Conservation (phyloP, 805 yeast genomes). For the Metschnikowia reukaufii region DNA sequence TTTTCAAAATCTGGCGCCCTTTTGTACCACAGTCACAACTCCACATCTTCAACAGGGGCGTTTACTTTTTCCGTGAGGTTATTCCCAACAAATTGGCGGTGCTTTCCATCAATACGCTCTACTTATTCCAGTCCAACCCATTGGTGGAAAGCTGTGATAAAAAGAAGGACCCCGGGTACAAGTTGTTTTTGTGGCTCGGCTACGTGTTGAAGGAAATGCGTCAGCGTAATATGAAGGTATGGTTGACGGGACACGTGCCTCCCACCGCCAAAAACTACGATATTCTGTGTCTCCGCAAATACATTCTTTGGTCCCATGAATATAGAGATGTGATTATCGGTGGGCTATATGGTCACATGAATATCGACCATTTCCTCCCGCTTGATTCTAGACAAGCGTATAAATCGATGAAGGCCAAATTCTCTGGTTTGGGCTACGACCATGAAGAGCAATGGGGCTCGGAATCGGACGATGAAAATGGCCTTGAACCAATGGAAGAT, state of each 20-base stretch:
- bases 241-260: conserved; percentile 89
- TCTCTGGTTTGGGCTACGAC: conserved; percentile 16
- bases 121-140: conserved; percentile 74
- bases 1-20: conserved; percentile 69
- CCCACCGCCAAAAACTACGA: conserved; percentile 80
- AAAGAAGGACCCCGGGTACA: conserved; percentile 76
- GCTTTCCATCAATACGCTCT: conserved; percentile 74
- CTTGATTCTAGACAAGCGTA: conserved; percentile 71
- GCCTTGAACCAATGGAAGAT: too few species aligned
- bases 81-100: conserved; percentile 78
- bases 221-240: conserved; percentile 72
- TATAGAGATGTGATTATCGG: conserved; percentile 83
- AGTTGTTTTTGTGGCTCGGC: conserved; percentile 76
- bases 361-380: conserved; percentile 81
- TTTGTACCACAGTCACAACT: conserved; percentile 77
- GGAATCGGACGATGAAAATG: conserved; percentile 13
- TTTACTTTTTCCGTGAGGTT: conserved; percentile 73
- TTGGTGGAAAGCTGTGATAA: conserved; percentile 77
- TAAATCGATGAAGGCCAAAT: conserved; percentile 39
- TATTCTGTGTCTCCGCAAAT: conserved; percentile 68
- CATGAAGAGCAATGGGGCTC: conserved; percentile 1
- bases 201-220: conserved; percentile 71
- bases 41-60: conserved; percentile 72
- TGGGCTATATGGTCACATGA: conserved; percentile 87
- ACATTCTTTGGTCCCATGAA: conserved; percentile 78